Evolutionary conservation across 768 basidiomycete genomes (phyloP), one percentile per base, ranked within the genome.

Genomic region (Suillus paluster): DNA sequence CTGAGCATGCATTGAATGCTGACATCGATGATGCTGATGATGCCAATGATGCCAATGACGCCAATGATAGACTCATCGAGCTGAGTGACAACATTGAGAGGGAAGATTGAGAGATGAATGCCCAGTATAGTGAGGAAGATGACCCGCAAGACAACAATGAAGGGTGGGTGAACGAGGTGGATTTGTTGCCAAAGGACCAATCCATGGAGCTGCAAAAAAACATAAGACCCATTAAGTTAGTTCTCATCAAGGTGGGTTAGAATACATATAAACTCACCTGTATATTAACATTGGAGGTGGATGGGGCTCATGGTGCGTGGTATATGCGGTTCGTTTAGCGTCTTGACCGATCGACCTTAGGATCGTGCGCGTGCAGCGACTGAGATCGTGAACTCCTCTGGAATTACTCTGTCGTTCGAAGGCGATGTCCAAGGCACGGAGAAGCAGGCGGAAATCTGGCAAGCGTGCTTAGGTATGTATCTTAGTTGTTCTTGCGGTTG

Each of bases 191-290:
- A 14, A 53, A 44, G 3, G 61, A 60, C 17, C 62, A 69, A 44
- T 42, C 52, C 1, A 39, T 14, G 3, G 44, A 17, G 39, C 62
- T 64, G 5, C 19, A 52, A 9, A 27, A 34, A 30, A 49, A 53
- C 11, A 58, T 69, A 8, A 17, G 23, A 10, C 68, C 64, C 1
- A 61, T 69, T 5, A 49, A 50, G 15, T 27, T 64, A 11, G 57
- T 64, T 10, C 57, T 66, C n/a, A 38, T 65, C 10, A 67, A 70
- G 64, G 66, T 70, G 25, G 34, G 66, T 25, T 63, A 63, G 25
- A 19, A 66, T 17, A 53, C 66, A 15, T 64, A 38, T 58, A 67
- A 66, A 27, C 44, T 65, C 36, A 63, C 39, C 30, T 30, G 30
- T 30, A 30, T 3, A 30, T 30, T 30, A 30, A 30, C 30, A n/a